Evolutionary conservation across 2,329 filamentous ascomycete species (phyloP), one percentile per base, ranked within the genome.

Genomic region (Botrytis fabae): DNA sequence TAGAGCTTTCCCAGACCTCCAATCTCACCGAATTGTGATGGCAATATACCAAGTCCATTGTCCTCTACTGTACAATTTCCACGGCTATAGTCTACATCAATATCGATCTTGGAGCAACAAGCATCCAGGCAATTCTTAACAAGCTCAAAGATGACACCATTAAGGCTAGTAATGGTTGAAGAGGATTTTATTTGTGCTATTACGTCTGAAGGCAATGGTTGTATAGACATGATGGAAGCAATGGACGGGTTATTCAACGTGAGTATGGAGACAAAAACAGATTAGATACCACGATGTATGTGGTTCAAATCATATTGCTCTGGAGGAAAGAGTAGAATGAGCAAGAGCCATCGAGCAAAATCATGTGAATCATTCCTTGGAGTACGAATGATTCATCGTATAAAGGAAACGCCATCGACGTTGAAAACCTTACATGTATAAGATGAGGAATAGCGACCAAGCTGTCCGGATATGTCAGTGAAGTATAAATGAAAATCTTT

Each of bases 51-150:
- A 25, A 84, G 73, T 1, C 96, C 96, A 82, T 98, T 88, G 80
- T 99, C 96, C 79, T 97, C 92, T 8, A 98, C 87, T 0, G 86
- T 85, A 81, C 95, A 97, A 77, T 88, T 89, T 8, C 94, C 95
- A 38, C 91, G 90, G 70, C 83, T 81, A 80, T 93, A 94, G 82
- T 98, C 92, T 35, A 97, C 84, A 1, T 86, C 87, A 71, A 97
- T 85, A 70, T 88, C 88, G 75, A 98, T 83, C 72, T 86, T 92
- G 48, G 85, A 86, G 25, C 95, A 91, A 63, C 84, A 84, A 6
- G 94, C 93, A 84, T 99, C 96, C 20, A 99, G 85, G 0, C 94
- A 89, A 81, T 99, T 99, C 80, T 92, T 90, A 40, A 97, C 78
- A 16, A 98, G 86, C 63, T 92, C 93, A 72, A 89, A 84, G 22